Conservation (phyloP, 805 yeast genomes). For the Barnettozyma botsteinii region DNA sequence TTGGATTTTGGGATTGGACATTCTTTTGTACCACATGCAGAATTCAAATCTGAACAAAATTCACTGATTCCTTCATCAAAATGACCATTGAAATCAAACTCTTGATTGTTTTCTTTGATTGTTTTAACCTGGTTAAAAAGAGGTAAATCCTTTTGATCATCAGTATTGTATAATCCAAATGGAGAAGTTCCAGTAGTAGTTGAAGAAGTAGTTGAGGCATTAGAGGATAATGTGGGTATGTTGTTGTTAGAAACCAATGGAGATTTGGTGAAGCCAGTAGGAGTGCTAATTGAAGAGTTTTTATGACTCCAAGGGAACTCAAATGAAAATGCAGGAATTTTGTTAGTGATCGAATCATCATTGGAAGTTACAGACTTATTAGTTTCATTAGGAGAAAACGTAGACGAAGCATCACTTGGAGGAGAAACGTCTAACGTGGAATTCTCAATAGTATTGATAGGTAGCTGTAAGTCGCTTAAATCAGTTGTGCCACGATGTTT, state of each 20-base stretch:
- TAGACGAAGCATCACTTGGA: slow-evolving; percentile 14
- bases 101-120: slow-evolving; percentile 13
- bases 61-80: slow-evolving; percentile 67
- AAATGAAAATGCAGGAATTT: slow-evolving; percentile 34
- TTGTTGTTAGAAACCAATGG: slow-evolving; percentile 8
- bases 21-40: slow-evolving; percentile 77
- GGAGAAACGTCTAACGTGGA: slow-evolving; percentile 4
- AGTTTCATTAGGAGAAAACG: slow-evolving; percentile 16
- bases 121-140: slow-evolving; percentile 15
- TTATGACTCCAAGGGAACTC: slow-evolving; percentile 49
- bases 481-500: slow-evolving; percentile 43
- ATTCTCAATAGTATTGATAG: slow-evolving; percentile 4
- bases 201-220: slow-evolving; percentile 25
- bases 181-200: slow-evolving; percentile 23
- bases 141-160: slow-evolving; percentile 21
- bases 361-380: slow-evolving; percentile 3
- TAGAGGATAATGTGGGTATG: slow-evolving; percentile 24
- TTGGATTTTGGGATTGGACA: slow-evolving; percentile 54
- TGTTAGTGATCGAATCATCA: slow-evolving; percentile 5
- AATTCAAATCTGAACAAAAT: slow-evolving; percentile 69
- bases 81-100: slow-evolving; percentile 34
- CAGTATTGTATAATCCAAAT: slow-evolving; percentile 24
- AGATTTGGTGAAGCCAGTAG: slow-evolving; percentile 4
- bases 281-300: slow-evolving; percentile 9
- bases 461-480: slow-evolving; percentile 24